These are phyloP conservation scores for Tulasnella sp. DNA, from an alignment of 768 basidiomycete species.

Conservation along the genomic window DNA sequence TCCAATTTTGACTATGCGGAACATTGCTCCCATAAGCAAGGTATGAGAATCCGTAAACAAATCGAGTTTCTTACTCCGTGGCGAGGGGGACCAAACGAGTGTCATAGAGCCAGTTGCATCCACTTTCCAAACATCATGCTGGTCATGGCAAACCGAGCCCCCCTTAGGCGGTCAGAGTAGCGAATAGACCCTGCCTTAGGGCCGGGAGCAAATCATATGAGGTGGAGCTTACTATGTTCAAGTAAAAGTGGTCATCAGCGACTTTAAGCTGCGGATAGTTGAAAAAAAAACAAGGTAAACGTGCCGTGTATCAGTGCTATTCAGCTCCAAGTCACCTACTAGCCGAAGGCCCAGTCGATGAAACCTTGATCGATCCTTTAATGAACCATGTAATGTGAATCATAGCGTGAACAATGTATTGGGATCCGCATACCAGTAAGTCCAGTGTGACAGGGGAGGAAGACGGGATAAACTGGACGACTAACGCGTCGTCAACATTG, in stretches of 20 bases:
- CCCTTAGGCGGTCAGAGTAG: background rate
- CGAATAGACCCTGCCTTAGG: background rate
- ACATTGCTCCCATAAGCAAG: too few relatives aligned
- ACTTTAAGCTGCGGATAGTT: background rate
- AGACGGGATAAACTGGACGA: background rate
- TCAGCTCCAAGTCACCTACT: background rate
- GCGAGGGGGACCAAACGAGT: background rate
- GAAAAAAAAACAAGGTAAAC: too few relatives aligned
- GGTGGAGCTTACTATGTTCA: background rate
- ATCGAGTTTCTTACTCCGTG: background rate
- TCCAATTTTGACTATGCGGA: too few relatives aligned
- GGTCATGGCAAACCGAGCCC: background rate
- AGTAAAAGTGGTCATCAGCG: background rate
- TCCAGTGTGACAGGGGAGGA: background rate
- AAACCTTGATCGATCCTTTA: background rate
- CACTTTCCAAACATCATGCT: background rate
- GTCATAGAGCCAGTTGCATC: background rate
- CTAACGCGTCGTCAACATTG: background rate
- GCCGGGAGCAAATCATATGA: background rate
- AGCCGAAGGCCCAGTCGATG: background rate
- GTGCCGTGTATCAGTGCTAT: background rate
- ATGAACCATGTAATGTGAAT: background rate
- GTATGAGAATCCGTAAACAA: background rate
- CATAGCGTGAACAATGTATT: too few relatives aligned
- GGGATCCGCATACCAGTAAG: too few relatives aligned